These are phyloP conservation scores for Scenedesmus sp. DNA, from an alignment of 163 green algal species.

Conservation along the genomic window DNA sequence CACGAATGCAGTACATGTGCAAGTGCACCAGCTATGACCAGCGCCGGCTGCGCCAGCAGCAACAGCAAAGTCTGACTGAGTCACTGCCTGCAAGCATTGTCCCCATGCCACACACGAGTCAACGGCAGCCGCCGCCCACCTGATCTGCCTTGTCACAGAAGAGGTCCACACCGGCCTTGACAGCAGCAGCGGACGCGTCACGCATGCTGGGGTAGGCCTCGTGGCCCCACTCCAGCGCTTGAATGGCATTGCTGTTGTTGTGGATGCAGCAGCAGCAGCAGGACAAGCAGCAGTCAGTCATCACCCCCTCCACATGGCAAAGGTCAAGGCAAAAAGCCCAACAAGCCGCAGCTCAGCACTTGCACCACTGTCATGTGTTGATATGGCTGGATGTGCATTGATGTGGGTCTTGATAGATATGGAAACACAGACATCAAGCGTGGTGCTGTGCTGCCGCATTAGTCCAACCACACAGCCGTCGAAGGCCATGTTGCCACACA, in stretches of 20 bases:
- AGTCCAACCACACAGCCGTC: constrained; percentile 47
- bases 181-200: constrained; percentile 25
- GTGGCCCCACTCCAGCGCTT: constrained; percentile 42
- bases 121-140: not conserved
- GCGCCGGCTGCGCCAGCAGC: no score
- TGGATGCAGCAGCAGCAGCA: not conserved
- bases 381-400: no score
- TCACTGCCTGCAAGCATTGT: no score
- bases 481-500: constrained; percentile 55
- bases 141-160: constrained; percentile 44
- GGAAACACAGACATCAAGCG: no score
- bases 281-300: not conserved
- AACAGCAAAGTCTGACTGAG: no score
- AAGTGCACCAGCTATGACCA: no score
- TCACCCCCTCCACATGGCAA: not conserved
- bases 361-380: not conserved
- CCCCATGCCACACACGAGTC: not conserved
- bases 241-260: constrained; percentile 24
- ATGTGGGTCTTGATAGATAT: no score
- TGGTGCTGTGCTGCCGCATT: no score
- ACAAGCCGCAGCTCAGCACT: no score
- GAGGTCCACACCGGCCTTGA: constrained; percentile 48
- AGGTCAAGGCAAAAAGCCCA: no score
- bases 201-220: not conserved
- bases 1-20: no score